Conservation (phyloP, 2,329 filamentous ascomycete genomes). For the Fusarium circinatum region DNA sequence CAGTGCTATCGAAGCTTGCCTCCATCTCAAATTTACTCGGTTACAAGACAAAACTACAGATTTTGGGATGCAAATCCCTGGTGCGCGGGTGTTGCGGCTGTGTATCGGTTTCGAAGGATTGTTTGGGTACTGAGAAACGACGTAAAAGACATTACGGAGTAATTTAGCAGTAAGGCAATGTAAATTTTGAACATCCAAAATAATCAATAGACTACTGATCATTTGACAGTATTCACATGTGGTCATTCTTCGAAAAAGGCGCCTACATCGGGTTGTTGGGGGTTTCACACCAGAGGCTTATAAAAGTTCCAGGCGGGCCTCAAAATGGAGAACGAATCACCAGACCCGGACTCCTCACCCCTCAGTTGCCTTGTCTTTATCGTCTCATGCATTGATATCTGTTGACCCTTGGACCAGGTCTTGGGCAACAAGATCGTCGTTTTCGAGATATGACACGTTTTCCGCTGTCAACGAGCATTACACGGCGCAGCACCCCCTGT, state of each 20-base stretch:
- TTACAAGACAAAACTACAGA: too few species aligned
- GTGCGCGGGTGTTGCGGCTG: background rate
- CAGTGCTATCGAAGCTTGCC: too few species aligned
- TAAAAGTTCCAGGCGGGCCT: background rate
- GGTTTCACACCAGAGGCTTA: background rate
- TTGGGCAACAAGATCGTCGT: background rate
- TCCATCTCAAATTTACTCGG: too few species aligned
- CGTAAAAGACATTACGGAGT: rapidly evolving
- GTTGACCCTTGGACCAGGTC: background rate
- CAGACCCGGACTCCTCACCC: background rate
- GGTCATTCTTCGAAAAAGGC: background rate
- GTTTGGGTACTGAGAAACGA: rapidly evolving
- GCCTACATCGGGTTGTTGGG: background rate
- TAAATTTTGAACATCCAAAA: background rate
- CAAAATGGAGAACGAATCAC: background rate
- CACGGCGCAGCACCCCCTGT: rapidly evolving
- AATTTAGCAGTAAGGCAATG: background rate
- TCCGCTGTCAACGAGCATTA: background rate
- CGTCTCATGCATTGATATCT: background rate
- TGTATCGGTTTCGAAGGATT: background rate
- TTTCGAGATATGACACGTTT: background rate
- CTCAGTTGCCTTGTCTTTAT: background rate
- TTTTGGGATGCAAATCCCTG: background rate
- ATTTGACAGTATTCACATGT: background rate
- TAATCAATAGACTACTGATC: background rate